Base-by-base conservation (phyloP, 2,329 filamentous ascomycete genomes). In the Fonsecaea nubica region DNA sequence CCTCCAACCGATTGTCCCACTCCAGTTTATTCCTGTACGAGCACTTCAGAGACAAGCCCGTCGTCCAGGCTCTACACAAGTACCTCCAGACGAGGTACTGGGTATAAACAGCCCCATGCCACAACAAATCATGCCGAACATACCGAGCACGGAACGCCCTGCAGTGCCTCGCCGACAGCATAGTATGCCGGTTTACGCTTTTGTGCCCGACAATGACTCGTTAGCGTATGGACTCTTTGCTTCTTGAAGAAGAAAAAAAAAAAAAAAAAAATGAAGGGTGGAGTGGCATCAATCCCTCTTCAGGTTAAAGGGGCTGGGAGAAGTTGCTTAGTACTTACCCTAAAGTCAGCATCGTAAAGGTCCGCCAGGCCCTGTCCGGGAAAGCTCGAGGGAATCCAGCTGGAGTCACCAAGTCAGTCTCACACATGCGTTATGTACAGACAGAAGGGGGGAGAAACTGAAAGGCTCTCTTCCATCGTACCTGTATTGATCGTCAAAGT, bases 181-280 rank as follows among this genome's bases (percentile, higher is more conserved):
- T 75, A 72, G 66, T 82, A 83, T 13, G 80, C 81, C 25, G 80
- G 79, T 77, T 85, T 85, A 77, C 80, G 83, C 58, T 61, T 25
- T 25, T 25, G 21, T 4, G n/a, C 7, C 33, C 40, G 25, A 25
- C 25, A 25, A 40, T n/a, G 45, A n/a, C 33, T 61, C 33, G 52
- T 25, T n/a, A 50, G 45, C 45, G 10, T 25, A 4, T 21, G 25
- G 25, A 25, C 25, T 25, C 25, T 3, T 25, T 25, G 25, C 25
- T 25, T 25, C 25, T 25, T 25, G 25, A 25, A 25, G 25, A 25
- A 25, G 25, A 3, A 25, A 25, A 25, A 25, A 25, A 3, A 25
- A 25, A 25, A 25, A 25, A 25, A 25, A 25, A 25, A 25, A 25
- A 1, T 25, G 25, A 25, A 25, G 25, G 25, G 25, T 25, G 25